Evolutionary conservation across 805 yeast species (phyloP).

Genomic region (Saccharomycopsis oosterbeekiorum): DNA sequence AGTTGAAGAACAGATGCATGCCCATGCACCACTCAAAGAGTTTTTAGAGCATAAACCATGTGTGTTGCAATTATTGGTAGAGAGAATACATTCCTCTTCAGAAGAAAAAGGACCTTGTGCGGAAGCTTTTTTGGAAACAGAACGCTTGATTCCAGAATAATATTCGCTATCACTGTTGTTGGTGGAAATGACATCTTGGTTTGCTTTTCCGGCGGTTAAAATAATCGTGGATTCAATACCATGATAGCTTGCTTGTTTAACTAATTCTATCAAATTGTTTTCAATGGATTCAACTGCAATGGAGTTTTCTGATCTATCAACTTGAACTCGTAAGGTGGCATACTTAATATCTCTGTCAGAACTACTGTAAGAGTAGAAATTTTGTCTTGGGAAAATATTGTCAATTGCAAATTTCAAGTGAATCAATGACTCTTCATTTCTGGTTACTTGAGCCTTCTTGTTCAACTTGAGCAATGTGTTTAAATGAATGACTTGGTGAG

Average conservation of each 20-base stretch:
- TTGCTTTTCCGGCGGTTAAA: neutral
- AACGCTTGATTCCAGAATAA: neutral
- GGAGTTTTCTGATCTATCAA: neutral
- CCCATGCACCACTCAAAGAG: conserved; percentile 33
- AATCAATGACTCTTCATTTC: conserved; percentile 2
- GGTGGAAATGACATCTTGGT: neutral
- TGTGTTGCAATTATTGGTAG: conserved; percentile 40
- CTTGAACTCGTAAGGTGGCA: neutral
- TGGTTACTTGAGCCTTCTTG: neutral
- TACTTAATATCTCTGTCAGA: conserved; percentile 8
- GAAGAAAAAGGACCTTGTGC: conserved; percentile 29
- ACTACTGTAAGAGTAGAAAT: neutral
- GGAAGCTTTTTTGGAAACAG: neutral
- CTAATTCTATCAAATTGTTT: conserved; percentile 1
- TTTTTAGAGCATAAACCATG: conserved; percentile 42
- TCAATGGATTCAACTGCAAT: neutral
- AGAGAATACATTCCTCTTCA: conserved; percentile 37
- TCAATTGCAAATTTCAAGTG: conserved; percentile 2
- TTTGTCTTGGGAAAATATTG: conserved; percentile 7
- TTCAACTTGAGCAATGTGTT: neutral
- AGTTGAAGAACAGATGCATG: conserved; percentile 41
- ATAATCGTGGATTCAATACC: conserved; percentile 13
- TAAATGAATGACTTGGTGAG: neutral
- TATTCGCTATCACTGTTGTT: neutral
- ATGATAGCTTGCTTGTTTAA: conserved; percentile 7